Evolutionary conservation across 495 filamentous ascomycete species (phyloP).

Genomic region (Parmelia sp.): DNA sequence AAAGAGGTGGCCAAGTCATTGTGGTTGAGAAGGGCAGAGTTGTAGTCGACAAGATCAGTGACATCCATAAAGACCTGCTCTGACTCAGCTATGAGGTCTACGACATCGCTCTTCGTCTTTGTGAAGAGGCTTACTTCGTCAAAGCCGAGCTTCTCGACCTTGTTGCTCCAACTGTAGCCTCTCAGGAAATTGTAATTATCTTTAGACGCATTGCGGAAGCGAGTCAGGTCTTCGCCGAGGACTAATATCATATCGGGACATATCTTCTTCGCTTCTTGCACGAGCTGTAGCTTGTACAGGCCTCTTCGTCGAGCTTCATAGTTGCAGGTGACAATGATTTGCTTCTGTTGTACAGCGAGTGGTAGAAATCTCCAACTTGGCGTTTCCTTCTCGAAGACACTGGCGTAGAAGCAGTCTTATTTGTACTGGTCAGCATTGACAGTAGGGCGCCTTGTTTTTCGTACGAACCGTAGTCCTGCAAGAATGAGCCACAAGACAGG

Average conservation of each 20-base stretch:
- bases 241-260: slow-evolving; percentile 83
- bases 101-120: background rate
- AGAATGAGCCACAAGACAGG: background rate
- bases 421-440: slow-evolving; percentile 33
- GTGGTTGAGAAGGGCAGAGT: slow-evolving; percentile 60
- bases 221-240: slow-evolving; percentile 78
- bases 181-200: slow-evolving; percentile 64
- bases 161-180: slow-evolving; percentile 63
- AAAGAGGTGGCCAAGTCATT: slow-evolving; percentile 61
- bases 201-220: slow-evolving; percentile 81
- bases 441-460: background rate
- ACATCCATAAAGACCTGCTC: slow-evolving; percentile 63
- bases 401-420: slow-evolving; percentile 94
- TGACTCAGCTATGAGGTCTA: slow-evolving; percentile 15
- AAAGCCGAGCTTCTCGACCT: slow-evolving; percentile 74
- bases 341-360: slow-evolving; percentile 75
- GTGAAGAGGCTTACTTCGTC: slow-evolving; percentile 56
- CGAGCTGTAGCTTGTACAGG: slow-evolving; percentile 74
- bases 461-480: slow-evolving; percentile 20
- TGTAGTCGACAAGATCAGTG: slow-evolving; percentile 79
- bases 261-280: slow-evolving; percentile 69
- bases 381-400: slow-evolving; percentile 75
- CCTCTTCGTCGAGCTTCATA: slow-evolving; percentile 76
- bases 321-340: slow-evolving; percentile 92
- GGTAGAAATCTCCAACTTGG: slow-evolving; percentile 66